Percentiles rank a stretch among this genome's conserved stretches.
These are phyloP conservation scores for Lizonia empirigonia DNA, from an alignment of 2,329 filamentous ascomycete species.

Conservation along the genomic window DNA sequence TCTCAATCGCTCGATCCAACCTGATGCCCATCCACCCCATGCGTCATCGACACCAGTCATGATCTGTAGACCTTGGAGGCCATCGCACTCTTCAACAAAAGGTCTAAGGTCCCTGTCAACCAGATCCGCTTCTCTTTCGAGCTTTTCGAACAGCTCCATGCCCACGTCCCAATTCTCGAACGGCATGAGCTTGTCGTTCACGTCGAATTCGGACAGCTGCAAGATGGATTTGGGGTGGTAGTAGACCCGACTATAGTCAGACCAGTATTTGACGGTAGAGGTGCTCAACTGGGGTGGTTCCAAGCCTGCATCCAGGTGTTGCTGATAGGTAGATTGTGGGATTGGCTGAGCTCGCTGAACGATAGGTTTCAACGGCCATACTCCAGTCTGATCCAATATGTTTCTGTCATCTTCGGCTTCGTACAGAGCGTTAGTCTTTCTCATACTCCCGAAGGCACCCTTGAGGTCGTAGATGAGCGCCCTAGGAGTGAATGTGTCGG, in stretches of 20 bases:
- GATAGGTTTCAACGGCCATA: slow-evolving; percentile 53
- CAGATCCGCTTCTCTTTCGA: slow-evolving; percentile 69
- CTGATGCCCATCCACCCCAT: slow-evolving; percentile 55
- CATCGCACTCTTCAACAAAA: slow-evolving; percentile 92
- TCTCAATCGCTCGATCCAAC: slow-evolving; percentile 67
- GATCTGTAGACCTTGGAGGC: slow-evolving; percentile 82
- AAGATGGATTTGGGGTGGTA: slow-evolving; percentile 88
- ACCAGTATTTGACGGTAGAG: slow-evolving; percentile 89
- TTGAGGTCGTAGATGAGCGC: slow-evolving; percentile 95
- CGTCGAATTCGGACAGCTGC: slow-evolving; percentile 80
- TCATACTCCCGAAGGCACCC: slow-evolving; percentile 85
- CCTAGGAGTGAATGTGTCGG: slow-evolving; percentile 89
- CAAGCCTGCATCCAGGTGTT: slow-evolving; percentile 74
- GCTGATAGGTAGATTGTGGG: slow-evolving; percentile 74
- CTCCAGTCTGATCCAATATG: slow-evolving; percentile 29
- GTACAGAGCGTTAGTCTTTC: slow-evolving; percentile 88
- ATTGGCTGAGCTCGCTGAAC: slow-evolving; percentile 71
- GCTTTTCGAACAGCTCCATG: slow-evolving; percentile 48
- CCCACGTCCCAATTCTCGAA: slow-evolving; percentile 70
- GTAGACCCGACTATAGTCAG: slow-evolving; percentile 90
- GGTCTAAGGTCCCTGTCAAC: slow-evolving; percentile 85
- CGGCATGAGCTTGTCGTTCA: slow-evolving; percentile 78
- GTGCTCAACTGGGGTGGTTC: slow-evolving; percentile 68
- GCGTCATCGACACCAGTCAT: slow-evolving; percentile 60
- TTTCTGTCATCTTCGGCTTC: slow-evolving; percentile 58